Percentiles rank a stretch among this genome's conserved stretches.
Conservation (phyloP, 805 yeast species). For the Starmerella roubikii region DNA sequence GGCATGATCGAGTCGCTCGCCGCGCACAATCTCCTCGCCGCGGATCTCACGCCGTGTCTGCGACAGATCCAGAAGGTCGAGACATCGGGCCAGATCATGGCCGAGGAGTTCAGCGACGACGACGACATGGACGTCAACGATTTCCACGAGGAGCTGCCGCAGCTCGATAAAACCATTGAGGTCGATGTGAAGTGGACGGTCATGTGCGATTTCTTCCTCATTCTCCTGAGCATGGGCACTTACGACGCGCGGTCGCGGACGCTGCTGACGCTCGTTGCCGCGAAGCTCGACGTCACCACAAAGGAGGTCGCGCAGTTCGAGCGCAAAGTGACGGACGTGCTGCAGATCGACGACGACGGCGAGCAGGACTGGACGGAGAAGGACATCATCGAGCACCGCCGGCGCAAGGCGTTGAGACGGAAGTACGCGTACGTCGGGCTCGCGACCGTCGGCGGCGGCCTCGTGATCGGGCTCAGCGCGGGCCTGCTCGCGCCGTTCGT, state of each 20-base stretch:
- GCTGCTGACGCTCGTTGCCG: conserved; percentile 55
- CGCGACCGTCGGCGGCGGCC: conserved; percentile 92
- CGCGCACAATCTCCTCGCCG: conserved; percentile 64
- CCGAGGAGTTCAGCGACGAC: conserved; percentile 2
- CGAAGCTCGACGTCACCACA: conserved; percentile 40
- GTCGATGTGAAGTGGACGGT: conserved; percentile 88
- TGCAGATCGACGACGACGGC: conserved; percentile 73
- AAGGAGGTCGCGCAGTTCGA: conserved; percentile 80
- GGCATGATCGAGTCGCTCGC: conserved; percentile 78
- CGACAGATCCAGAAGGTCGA: conserved; percentile 20
- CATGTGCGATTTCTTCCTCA: conserved; percentile 75
- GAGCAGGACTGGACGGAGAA: conserved; percentile 66
- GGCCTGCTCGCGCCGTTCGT: conserved; percentile 95
- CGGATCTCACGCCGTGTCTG: conserved; percentile 56
- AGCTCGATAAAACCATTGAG: conserved; percentile 26
- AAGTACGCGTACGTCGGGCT: conserved; percentile 79
- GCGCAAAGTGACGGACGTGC: conserved; percentile 73
- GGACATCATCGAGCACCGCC: conserved; percentile 53
- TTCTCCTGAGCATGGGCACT: conserved; percentile 65
- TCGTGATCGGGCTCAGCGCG: conserved; percentile 87
- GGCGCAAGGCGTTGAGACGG: conserved; percentile 49
- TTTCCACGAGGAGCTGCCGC: conserved; percentile 11
- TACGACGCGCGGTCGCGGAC: conserved; percentile 85
- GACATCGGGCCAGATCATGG: conserved; percentile 7
- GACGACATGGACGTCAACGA: conserved; percentile 5